A percentile compares a stretch with the other conserved stretches of the same genome.
phyloP scores from a whole-genome alignment of 2,329 filamentous ascomycete genomes.

The Fusarium humuli region DNA sequence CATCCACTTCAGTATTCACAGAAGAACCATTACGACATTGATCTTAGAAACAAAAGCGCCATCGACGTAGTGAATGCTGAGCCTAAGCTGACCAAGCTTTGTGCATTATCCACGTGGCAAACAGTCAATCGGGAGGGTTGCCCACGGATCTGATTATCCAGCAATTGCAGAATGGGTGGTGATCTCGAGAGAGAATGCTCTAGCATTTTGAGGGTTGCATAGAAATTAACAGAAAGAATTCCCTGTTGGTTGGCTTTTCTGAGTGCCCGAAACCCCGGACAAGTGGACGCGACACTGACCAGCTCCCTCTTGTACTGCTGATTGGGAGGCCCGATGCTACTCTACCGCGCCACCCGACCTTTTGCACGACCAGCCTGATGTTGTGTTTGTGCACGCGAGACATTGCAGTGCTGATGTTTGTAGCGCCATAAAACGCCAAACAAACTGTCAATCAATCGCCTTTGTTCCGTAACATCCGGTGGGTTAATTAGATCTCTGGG shows the following conservation, averaged over 20 bases:
- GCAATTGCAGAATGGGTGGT: not conserved
- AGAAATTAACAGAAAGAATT: not conserved
- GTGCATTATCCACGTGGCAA: slow-evolving; percentile 31
- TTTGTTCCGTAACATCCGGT: slow-evolving; percentile 20
- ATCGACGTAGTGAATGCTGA: slow-evolving; percentile 10
- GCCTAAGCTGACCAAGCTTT: slow-evolving; percentile 22
- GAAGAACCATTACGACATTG: not conserved
- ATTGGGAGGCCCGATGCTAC: not conserved
- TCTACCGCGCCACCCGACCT: not conserved
- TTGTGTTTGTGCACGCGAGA: not conserved
- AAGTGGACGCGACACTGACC: not conserved
- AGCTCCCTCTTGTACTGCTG: not conserved
- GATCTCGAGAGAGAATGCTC: not conserved
- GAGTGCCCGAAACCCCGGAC: not conserved
- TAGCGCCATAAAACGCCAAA: not conserved
- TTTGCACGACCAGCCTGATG: not conserved
- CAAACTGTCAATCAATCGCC: slow-evolving; percentile 5
- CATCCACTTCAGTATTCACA: not conserved
- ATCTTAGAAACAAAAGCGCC: not conserved
- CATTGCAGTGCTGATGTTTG: not conserved
- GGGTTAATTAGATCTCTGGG: not conserved
- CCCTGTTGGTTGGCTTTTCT: not conserved
- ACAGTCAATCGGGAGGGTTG: slow-evolving; percentile 8
- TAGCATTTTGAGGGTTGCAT: not conserved
- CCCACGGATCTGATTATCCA: not conserved